Percentiles rank a stretch among this genome's conserved stretches.
Conservation (phyloP, 192 early-diverging fungal genomes). For the Chytriomyces hyalinus region DNA sequence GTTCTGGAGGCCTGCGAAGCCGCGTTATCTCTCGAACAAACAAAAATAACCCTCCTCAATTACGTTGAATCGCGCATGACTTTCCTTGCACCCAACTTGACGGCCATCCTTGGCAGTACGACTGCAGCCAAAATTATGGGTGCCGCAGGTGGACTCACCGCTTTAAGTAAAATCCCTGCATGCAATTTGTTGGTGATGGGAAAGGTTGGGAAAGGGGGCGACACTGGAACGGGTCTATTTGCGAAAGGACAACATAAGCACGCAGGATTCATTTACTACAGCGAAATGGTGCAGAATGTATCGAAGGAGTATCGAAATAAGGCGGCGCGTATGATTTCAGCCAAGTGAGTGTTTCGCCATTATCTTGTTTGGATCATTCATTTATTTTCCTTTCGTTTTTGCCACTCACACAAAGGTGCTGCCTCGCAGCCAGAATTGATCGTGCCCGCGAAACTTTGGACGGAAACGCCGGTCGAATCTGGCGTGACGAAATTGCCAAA, state of each 20-base stretch:
- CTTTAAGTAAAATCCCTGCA: conserved; percentile 85
- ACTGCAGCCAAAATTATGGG: conserved; percentile 91
- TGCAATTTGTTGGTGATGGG: conserved; percentile 85
- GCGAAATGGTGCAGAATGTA: conserved; percentile 68
- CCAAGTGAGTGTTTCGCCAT: conserved; percentile 61
- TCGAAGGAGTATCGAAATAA: conserved; percentile 81
- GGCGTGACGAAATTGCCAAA: conserved; percentile 81
- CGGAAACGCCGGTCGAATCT: conserved; percentile 71
- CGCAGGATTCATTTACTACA: conserved; percentile 80
- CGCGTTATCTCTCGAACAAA: conserved; percentile 71
- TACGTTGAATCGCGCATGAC: conserved; percentile 93
- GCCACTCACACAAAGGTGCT: conserved; percentile 42
- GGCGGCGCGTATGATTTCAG: conserved; percentile 78
- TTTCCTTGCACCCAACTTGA: conserved; percentile 93
- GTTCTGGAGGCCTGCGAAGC: conserved; percentile 83
- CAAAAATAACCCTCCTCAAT: conserved; percentile 74
- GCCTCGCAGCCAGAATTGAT: conserved; percentile 89
- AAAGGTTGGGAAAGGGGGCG: conserved; percentile 46
- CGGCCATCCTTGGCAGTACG: conserved; percentile 80
- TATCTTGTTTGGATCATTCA: neutral
- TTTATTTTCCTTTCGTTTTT: conserved; percentile 6
- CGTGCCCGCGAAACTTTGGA: conserved; percentile 69
- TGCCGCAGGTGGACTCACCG: conserved; percentile 85
- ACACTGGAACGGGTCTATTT: conserved; percentile 68
- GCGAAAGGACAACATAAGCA: conserved; percentile 71